Evolutionary conservation across 2,329 filamentous ascomycete genomes (phyloP).

Genomic region (Cryphonectria naterciae): DNA sequence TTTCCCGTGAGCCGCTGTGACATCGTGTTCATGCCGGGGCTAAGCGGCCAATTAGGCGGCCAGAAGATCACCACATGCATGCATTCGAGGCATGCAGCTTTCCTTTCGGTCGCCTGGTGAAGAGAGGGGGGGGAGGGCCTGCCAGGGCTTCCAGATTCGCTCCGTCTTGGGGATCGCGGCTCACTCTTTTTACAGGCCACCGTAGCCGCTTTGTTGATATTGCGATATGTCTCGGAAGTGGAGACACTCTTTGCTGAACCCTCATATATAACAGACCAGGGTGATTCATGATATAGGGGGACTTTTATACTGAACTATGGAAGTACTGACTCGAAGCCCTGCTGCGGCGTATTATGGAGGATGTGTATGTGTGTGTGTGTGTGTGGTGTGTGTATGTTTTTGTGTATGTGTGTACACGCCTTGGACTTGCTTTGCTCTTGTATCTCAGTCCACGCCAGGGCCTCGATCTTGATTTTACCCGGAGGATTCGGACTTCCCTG

Average conservation of each 20-base stretch:
- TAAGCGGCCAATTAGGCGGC: slow-evolving; percentile 10
- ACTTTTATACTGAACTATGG: neutral
- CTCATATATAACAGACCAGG: slow-evolving; percentile 3
- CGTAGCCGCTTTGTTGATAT: slow-evolving; percentile 5
- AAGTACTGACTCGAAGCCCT: slow-evolving; percentile 3
- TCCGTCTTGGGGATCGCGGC: neutral
- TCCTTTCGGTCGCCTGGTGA: neutral
- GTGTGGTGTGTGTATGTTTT: neutral
- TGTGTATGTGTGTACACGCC: neutral
- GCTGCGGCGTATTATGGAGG: neutral
- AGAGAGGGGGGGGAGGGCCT: too few relatives aligned
- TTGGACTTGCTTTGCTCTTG: neutral
- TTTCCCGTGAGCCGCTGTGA: slow-evolving; percentile 4
- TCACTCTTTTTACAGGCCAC: neutral
- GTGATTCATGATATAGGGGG: slow-evolving; percentile 6
- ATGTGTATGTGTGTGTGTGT: too few relatives aligned
- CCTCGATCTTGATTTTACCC: neutral
- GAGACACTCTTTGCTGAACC: slow-evolving; percentile 1
- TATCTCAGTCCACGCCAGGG: neutral
- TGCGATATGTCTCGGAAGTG: neutral
- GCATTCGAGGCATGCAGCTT: slow-evolving; percentile 5
- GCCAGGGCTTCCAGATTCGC: neutral
- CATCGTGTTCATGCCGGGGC: slow-evolving; percentile 11
- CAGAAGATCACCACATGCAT: slow-evolving; percentile 13
- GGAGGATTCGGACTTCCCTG: neutral